A percentile compares a stretch with the other conserved stretches of the same genome.
Conservation (phyloP, 1,284 basidiomycete species). For the Tremellales sp. region DNA sequence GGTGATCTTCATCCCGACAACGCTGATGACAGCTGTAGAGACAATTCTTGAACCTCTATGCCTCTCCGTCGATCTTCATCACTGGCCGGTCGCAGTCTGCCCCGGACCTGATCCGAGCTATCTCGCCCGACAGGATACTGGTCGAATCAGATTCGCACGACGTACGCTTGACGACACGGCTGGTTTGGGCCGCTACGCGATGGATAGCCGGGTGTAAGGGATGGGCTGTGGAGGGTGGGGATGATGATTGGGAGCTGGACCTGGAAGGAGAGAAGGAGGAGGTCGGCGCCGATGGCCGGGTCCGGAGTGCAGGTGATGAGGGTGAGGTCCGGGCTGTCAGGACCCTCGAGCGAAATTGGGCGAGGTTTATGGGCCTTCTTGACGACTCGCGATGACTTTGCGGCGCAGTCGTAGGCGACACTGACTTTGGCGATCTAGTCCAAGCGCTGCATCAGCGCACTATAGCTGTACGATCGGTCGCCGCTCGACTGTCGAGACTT, state of each 20-base stretch:
- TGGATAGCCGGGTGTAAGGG: slow-evolving; percentile 40
- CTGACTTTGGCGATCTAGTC: too few species aligned
- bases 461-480: too few species aligned
- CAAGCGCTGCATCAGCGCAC: too few species aligned
- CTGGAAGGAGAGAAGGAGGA: slow-evolving; percentile 14
- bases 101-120: slow-evolving; percentile 35
- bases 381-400: too few species aligned
- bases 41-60: slow-evolving; percentile 47
- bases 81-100: slow-evolving; percentile 42
- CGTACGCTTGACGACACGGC: slow-evolving; percentile 22
- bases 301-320: slow-evolving; percentile 1
- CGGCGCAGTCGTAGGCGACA: too few species aligned
- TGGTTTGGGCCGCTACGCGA: slow-evolving; percentile 40
- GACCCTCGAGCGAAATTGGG: slow-evolving; percentile 47
- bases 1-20: background rate
- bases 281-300: slow-evolving; percentile 12
- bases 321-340: slow-evolving; percentile 22
- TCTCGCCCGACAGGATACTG: slow-evolving; percentile 42
- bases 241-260: slow-evolving; percentile 5
- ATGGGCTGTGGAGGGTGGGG: slow-evolving; percentile 40
- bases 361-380: slow-evolving; percentile 37
- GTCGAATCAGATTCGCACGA: slow-evolving; percentile 50
- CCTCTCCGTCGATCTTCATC: slow-evolving; percentile 49
- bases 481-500: too few species aligned
- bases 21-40: slow-evolving; percentile 6